These are phyloP conservation scores for Chamaenerion angustifolium DNA, from an alignment of 345 rosid genomes.

Conservation along the genomic window DNA sequence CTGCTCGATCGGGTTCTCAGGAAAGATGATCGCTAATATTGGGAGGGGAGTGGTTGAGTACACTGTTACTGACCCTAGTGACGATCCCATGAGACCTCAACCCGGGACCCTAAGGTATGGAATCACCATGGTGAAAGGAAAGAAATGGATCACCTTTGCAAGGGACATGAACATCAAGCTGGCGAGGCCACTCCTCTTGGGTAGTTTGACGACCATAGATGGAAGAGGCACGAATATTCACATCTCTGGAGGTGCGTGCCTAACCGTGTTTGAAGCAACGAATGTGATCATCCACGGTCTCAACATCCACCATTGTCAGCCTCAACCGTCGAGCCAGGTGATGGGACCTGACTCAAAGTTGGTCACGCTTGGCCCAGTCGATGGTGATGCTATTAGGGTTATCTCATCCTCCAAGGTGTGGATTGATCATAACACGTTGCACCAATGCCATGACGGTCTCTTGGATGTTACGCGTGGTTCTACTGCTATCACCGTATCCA, in stretches of 20 bases:
- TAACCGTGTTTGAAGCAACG: constrained; percentile 17
- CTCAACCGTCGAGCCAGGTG: constrained; percentile 36
- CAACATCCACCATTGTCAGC: constrained; percentile 48
- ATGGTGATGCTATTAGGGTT: constrained; percentile 63
- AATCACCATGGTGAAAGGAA: constrained; percentile 37
- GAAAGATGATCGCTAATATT: constrained; percentile 49
- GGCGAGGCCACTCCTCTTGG: constrained; percentile 40
- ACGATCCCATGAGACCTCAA: constrained; percentile 48
- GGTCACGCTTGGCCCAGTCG: constrained; percentile 10
- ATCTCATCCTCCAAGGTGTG: constrained; percentile 48
- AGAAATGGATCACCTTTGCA: constrained; percentile 61
- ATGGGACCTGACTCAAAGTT: constrained; percentile 39
- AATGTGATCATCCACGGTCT: constrained; percentile 69
- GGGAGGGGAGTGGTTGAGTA: constrained; percentile 32
- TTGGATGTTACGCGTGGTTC: constrained; percentile 56
- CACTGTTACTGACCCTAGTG: constrained; percentile 50
- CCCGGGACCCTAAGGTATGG: constrained; percentile 57
- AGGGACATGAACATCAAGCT: constrained; percentile 47
- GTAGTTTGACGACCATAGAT: constrained; percentile 61
- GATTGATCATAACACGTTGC: constrained; percentile 69
- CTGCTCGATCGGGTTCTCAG: constrained; percentile 52
- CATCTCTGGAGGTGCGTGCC: constrained; percentile 40
- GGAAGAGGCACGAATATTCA: constrained; percentile 49
- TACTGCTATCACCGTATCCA: constrained; percentile 42
- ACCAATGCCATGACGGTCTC: constrained; percentile 49